Evolutionary conservation across 371 early-diverging fungal genomes (phyloP).

Genomic region (Basidiobolus heterosporus): DNA sequence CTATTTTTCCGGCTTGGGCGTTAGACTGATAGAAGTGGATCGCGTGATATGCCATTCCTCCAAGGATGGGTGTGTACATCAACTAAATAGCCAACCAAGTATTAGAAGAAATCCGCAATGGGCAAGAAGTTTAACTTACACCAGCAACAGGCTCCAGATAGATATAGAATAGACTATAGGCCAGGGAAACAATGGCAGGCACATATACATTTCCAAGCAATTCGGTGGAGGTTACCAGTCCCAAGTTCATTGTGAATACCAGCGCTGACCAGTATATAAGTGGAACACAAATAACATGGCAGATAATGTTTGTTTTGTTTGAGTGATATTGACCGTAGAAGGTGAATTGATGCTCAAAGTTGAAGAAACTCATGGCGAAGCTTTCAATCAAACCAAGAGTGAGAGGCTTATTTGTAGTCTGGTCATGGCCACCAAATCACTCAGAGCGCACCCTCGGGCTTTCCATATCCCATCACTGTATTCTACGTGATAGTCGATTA

Average conservation of each 20-base stretch:
- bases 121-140: neutral
- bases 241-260: conserved; percentile 8
- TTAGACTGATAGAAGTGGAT: conserved; percentile 24
- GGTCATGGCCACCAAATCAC: no score
- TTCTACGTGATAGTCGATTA: no score
- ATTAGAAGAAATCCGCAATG: neutral
- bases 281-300: conserved; percentile 85
- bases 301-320: conserved; percentile 54
- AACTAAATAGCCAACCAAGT: conserved; percentile 3
- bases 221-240: conserved; percentile 17
- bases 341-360: conserved; percentile 46
- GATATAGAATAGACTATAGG: conserved; percentile 57
- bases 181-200: conserved; percentile 26
- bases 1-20: conserved; percentile 29
- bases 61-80: conserved; percentile 39
- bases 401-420: no score
- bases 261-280: conserved; percentile 67
- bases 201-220: neutral
- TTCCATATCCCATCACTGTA: no score
- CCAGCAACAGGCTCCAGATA: conserved; percentile 66
- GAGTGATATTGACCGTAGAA: conserved; percentile 67
- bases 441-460: no score
- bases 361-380: no score
- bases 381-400: no score
- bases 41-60: conserved; percentile 35